Base-by-base conservation (phyloP, 2,329 filamentous ascomycete species). In the Diaporthe humulicola region DNA sequence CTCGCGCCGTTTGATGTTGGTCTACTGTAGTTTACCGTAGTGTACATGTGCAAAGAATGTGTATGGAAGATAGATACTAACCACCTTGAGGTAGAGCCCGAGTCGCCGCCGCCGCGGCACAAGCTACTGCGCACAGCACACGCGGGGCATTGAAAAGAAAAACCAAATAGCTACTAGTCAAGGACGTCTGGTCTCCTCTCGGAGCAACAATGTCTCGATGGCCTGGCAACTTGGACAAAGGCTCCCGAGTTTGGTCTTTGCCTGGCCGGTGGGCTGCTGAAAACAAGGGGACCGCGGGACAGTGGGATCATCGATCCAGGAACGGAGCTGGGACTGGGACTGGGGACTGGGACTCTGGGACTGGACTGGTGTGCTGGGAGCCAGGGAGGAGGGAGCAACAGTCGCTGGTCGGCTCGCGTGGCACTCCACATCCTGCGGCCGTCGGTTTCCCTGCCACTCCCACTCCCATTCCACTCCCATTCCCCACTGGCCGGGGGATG, bases 361-460 rank as follows among this genome's bases (percentile, higher is more conserved):
- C 56, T n/a, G 48, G 33, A 38, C n/a, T n/a, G n/a, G n/a, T n/a
- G n/a, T n/a, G n/a, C n/a, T n/a, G n/a, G n/a, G n/a, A n/a, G n/a
- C n/a, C n/a, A n/a, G n/a, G n/a, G 30, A 19, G 30, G 22, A 19
- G 64, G 40, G 25, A 45, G n/a, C n/a, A 45, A 54, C 4, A 69
- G 54, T 64, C 64, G 25, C 48, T 57, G 30, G 70, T 28, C 64
- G 56, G 56, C 67, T 76, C 74, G 74, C 72, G 67, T 76, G 74
- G 67, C 72, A 70, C 72, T 74, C 74, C 74, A 76, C 71, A 30
- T 54, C 38, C 40, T 50, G 38, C 28, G 56, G 70, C 70, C 58
- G 54, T 25, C 64, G 56, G 45, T 61, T 67, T 48, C 70, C 54
- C 70, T 66, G 73, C 56, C 57, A 67, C 30, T 58, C 56, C 70